Evolutionary conservation across 2,329 filamentous ascomycete species (phyloP).

Genomic region (Alternaria sp.): DNA sequence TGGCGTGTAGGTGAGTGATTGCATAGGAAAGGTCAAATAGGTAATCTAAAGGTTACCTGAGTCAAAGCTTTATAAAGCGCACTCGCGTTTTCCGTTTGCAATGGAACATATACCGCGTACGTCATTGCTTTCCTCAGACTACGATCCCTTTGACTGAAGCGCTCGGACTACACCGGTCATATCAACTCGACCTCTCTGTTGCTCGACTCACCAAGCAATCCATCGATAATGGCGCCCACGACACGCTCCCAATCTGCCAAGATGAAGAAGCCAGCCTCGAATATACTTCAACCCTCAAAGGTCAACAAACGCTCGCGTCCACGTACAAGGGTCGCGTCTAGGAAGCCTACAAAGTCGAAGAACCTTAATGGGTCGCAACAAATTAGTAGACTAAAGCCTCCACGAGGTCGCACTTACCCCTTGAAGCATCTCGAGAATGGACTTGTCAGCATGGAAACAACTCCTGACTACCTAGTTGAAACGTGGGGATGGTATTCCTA

Average conservation of each 20-base stretch:
- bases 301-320: background rate
- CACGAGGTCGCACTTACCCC: background rate
- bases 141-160: too few species aligned
- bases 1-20: too few species aligned
- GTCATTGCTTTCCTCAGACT: too few species aligned
- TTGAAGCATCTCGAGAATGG: background rate
- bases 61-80: too few species aligned
- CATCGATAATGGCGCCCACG: background rate
- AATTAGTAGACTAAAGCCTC: background rate
- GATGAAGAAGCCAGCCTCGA: background rate
- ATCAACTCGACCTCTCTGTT: too few species aligned
- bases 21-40: too few species aligned
- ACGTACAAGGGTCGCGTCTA: background rate
- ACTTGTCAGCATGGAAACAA: constrained; percentile 1
- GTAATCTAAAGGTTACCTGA: too few species aligned
- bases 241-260: background rate
- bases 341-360: background rate
- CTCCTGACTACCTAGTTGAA: constrained; percentile 3
- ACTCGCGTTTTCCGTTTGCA: too few species aligned
- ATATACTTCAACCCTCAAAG: background rate
- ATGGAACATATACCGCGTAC: too few species aligned
- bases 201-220: background rate
- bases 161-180: too few species aligned
- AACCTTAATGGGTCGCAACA: background rate
- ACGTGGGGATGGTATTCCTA: background rate